Conservation (phyloP, 768 basidiomycete genomes). For the Phlebiopsis gigantea region DNA sequence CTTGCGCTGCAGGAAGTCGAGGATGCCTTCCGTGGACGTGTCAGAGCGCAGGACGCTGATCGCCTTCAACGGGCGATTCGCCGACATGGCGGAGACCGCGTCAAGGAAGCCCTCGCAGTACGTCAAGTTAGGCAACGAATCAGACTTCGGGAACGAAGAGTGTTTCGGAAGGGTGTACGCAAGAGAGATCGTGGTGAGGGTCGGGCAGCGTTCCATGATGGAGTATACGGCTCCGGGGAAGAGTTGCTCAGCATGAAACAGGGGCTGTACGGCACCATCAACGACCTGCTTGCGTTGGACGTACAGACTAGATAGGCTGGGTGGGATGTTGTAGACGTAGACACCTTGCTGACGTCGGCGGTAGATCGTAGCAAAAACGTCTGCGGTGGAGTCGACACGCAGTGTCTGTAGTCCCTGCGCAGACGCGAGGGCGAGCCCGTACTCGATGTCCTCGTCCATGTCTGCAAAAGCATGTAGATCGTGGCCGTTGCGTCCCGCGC, state of each 20-base stretch:
- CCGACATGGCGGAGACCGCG: conserved; percentile 8
- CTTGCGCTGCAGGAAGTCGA: conserved; percentile 15
- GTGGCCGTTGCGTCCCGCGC: conserved; percentile 6
- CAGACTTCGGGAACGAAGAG: conserved; percentile 8
- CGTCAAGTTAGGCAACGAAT: conserved; percentile 11
- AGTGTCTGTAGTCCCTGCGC: conserved; percentile 34
- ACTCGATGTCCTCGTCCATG: conserved; percentile 16
- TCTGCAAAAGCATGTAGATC: conserved; percentile 11
- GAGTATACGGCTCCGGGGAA: conserved; percentile 20
- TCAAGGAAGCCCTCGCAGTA: conserved; percentile 13
- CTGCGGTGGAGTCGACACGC: conserved; percentile 39
- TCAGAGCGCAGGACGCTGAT: conserved; percentile 19
- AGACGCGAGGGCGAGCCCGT: conserved; percentile 28
- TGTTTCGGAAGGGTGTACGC: conserved; percentile 13
- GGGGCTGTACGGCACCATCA: conserved; percentile 6
- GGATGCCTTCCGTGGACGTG: conserved; percentile 15
- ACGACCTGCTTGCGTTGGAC: conserved; percentile 17
- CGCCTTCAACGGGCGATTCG: conserved; percentile 15
- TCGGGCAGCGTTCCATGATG: conserved; percentile 15
- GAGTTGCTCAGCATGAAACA: conserved; percentile 13
- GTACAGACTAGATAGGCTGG: conserved; percentile 19
- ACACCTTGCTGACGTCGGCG: conserved; percentile 8
- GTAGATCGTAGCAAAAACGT: conserved; percentile 28
- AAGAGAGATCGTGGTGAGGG: conserved; percentile 13
- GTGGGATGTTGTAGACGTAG: conserved; percentile 14